Evolutionary conservation across 2,329 filamentous ascomycete genomes (phyloP).

Genomic region (Metarhizium brunneum): DNA sequence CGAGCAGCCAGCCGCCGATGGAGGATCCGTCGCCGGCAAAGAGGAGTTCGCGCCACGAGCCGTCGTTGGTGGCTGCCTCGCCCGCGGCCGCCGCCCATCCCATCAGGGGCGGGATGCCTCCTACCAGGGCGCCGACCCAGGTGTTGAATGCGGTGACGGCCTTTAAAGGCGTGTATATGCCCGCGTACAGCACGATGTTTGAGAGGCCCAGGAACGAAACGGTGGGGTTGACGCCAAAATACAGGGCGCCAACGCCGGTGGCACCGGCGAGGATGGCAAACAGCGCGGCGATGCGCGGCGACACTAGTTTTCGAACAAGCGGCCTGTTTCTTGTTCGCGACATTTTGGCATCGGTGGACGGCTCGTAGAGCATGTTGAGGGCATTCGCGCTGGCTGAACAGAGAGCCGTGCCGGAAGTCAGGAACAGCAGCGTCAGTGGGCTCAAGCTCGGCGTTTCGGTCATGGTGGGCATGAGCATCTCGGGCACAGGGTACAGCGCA

Average conservation of each 20-base stretch:
- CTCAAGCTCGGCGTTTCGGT: constrained; percentile 70
- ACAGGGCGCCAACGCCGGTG: constrained; percentile 63
- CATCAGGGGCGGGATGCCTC: constrained; percentile 92
- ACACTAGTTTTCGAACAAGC: constrained; percentile 72
- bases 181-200: constrained; percentile 87
- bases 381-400: constrained; percentile 89
- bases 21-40: constrained; percentile 53
- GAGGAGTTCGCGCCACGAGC: constrained; percentile 69
- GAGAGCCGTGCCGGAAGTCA: constrained; percentile 80
- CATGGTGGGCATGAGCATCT: constrained; percentile 62
- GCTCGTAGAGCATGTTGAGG: constrained; percentile 96
- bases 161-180: constrained; percentile 88
- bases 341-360: constrained; percentile 85
- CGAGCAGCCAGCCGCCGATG: constrained; percentile 81
- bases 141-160: constrained; percentile 81
- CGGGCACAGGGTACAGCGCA: constrained; percentile 84
- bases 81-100: constrained; percentile 94
- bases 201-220: constrained; percentile 74
- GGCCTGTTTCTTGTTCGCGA: constrained; percentile 84
- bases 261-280: constrained; percentile 71
- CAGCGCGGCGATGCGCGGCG: constrained; percentile 57
- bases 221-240: constrained; percentile 88
- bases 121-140: constrained; percentile 88
- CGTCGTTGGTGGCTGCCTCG: constrained; percentile 68
- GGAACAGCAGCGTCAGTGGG: constrained; percentile 82